Evolutionary conservation across 495 filamentous ascomycete species (phyloP).

Genomic region (Pyrenopolyporus hunteri): DNA sequence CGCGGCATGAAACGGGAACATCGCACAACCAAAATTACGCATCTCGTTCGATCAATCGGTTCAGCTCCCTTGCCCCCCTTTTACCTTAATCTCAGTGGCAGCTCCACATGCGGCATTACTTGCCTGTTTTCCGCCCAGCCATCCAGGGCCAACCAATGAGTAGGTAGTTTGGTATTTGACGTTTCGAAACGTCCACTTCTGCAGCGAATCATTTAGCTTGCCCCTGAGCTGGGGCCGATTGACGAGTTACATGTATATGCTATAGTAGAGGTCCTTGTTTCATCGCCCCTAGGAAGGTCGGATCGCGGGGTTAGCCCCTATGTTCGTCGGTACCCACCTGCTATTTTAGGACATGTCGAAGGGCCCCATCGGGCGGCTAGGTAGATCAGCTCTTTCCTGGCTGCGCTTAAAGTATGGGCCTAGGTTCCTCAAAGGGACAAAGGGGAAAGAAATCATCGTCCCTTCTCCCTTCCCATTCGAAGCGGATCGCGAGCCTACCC

Average conservation of each 20-base stretch:
- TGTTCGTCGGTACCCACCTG: slow-evolving; percentile 14
- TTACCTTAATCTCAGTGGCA: neutral
- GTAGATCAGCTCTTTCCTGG: slow-evolving; percentile 11
- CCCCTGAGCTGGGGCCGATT: slow-evolving; percentile 6
- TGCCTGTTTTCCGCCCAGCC: neutral
- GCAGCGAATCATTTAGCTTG: neutral
- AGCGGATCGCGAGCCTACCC: too few relatives aligned
- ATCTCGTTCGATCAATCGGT: slow-evolving; percentile 21
- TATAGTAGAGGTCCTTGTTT: slow-evolving; percentile 28
- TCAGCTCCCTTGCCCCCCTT: neutral
- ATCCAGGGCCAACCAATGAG: slow-evolving; percentile 13
- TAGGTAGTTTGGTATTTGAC: neutral
- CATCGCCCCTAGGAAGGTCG: slow-evolving; percentile 23
- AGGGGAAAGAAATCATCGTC: too few relatives aligned
- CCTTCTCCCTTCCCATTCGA: too few relatives aligned
- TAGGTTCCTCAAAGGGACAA: too few relatives aligned
- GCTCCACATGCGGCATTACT: slow-evolving; percentile 6
- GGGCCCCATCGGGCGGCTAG: slow-evolving; percentile 20
- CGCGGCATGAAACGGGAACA: slow-evolving; percentile 22
- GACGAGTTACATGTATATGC: too few relatives aligned
- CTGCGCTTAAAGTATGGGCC: neutral
- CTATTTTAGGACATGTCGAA: slow-evolving; percentile 18
- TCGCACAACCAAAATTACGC: slow-evolving; percentile 30
- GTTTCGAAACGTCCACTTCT: slow-evolving; percentile 28
- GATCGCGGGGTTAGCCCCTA: slow-evolving; percentile 15